Evolutionary conservation across 2,329 filamentous ascomycete species (phyloP), one percentile per base, ranked within the genome.

Genomic region (Plenodomus tracheiphilus): DNA sequence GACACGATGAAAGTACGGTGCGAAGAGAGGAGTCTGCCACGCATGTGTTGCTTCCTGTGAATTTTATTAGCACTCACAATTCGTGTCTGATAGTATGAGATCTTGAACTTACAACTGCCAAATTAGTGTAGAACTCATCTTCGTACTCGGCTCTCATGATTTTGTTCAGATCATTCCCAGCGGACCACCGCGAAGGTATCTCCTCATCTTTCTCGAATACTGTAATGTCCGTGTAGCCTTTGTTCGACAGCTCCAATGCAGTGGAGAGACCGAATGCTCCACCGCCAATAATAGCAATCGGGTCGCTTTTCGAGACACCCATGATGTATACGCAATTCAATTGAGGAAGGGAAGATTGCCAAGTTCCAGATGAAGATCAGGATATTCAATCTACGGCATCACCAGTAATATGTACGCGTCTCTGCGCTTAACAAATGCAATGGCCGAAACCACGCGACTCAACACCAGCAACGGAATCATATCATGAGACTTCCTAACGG

Each of bases 81-180:
- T 4, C 28, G 28, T 8, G 13, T 32, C 10, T 25, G 22, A 10
- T 25, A 25, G 28, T 32, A 32, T 15, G 28, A 32, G 28, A 32
- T 11, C 15, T 32, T 15, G 15, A 40, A 56, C 73, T 49, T 66
- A 80, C 79, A 45, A 83, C 68, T 1, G 81, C 77, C 37, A 84
- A 60, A 2, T 81, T 72, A 0, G 80, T 80, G 49, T 85, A 84
- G 46, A 81, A 82, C 0, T 74, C 71, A 49, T 84, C 80, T 51
- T 82, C 79, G 49, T 85, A 85, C 54, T 85, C 81, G 4, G 78
- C 80, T 2, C 82, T 75, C 30, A 85, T 73, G 46, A 85, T 85
- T 65, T 85, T 85, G 63, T 85, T 85, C 20, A 85, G 61, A 53
- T 85, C 81, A 49, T 83, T 82, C 17, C 77, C 82, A 0, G 81